These are phyloP conservation scores for Thalia dealbata DNA, from an alignment of 176 grass and related monocot species.

Conservation along the genomic window DNA sequence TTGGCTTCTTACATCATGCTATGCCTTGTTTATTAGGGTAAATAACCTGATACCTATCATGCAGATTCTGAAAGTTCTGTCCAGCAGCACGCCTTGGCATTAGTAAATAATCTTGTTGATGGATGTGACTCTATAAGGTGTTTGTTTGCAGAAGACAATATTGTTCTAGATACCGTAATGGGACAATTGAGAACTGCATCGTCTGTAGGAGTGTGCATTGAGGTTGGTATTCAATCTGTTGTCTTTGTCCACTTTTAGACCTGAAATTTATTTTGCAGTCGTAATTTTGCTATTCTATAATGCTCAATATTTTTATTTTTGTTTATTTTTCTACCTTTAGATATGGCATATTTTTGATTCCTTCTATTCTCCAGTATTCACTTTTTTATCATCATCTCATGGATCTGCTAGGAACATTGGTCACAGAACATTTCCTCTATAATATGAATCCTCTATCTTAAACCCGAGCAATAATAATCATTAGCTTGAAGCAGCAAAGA, in stretches of 20 bases:
- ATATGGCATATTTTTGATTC: not conserved
- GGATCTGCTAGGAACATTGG: not conserved
- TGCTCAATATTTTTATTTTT: not conserved
- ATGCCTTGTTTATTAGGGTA: conserved; percentile 11
- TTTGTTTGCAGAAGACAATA: conserved; percentile 52
- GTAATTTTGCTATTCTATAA: not conserved
- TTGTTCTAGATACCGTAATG: conserved; percentile 60
- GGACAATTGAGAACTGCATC: conserved; percentile 54
- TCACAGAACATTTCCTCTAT: not conserved
- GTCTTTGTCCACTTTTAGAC: too few relatives aligned
- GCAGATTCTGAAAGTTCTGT: conserved; percentile 83
- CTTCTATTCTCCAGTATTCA: not conserved
- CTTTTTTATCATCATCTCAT: not conserved
- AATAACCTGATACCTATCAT: conserved; percentile 20
- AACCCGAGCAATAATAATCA: not conserved
- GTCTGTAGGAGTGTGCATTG: conserved; percentile 53
- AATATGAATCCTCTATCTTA: too few relatives aligned
- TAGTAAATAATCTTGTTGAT: conserved; percentile 79
- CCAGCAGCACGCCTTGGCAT: conserved; percentile 82
- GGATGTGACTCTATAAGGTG: conserved; percentile 48
- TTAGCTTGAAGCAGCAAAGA: not conserved
- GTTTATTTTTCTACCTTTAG: not conserved
- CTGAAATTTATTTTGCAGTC: not conserved
- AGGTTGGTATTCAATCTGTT: conserved; percentile 31
- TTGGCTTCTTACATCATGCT: not conserved